Base-by-base conservation (phyloP, 169 alveolate species). In the Babesia ovata region DNA sequence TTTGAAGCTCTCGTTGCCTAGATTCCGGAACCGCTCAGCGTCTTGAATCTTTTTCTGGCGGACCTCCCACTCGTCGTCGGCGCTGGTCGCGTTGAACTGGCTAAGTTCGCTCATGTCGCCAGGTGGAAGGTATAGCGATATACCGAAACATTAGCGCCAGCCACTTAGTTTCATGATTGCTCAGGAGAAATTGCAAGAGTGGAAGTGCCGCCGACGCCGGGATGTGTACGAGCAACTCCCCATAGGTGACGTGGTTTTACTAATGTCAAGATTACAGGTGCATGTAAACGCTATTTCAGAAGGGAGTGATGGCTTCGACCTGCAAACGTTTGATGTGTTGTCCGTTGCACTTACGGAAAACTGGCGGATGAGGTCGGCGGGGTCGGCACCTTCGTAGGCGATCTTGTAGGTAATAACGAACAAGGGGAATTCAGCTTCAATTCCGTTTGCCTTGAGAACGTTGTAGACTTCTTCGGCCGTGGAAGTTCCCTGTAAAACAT, bases 1-100 rank as follows among this genome's bases (percentile, higher is more conserved):
- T 69, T 91, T 87, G 72, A 91, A 92, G 77, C 95, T 88, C 63
- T 87, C 92, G 52, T 92, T 92, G 2, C 96, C 96, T 28, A 88
- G 61, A 26, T 72, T 85, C 36, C 88, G 61, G 76, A 62, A 85
- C 42, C 75, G 62, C 39, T 88, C 93, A 4, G 93, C 93, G 66
- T 82, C 90, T 65, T 79, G 83, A 28, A 85, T 85, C 26, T 79
- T 48, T 17, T 45, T 53, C 11, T 67, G 63, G 19, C 76, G 63
- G 58, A 24, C n/a, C 39, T 67, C 76, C 76, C 76, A 67, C 58
- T 50, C 66, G 26, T 67, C 63, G 14, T 24, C 54, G 65, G 22
- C 42, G 42, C 21, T 52, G n/a, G 7, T 33, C 17, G 52, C 36
- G 26, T 28, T 36, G 9, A 65, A 6, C 52, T 36, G 19, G 56